Base-by-base conservation (phyloP, 768 basidiomycete genomes). In the Rhizopogon rudus region DNA sequence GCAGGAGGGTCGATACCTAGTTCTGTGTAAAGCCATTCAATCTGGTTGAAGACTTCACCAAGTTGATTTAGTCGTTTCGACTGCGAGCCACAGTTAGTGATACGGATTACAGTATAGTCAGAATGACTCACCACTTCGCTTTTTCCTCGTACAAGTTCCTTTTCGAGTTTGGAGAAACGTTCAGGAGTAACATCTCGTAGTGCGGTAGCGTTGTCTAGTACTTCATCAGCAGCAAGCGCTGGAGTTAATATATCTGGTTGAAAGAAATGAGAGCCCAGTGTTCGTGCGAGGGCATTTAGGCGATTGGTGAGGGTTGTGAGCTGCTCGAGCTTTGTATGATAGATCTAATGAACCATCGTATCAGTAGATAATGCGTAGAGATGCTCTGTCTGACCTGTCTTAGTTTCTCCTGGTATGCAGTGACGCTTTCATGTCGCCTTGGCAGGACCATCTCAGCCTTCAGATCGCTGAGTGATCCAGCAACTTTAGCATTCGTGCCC, bases 11-110 rank as follows among this genome's bases (percentile, higher is more conserved):
- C 55, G 37, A 93, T 81, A 25, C 90, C 93, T 5, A 98, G 82
- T 65, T 96, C 92, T 28, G 82, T 78, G 61, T 92, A 81, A 14
- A 95, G 72, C 81, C 86, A 89, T 66, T 93, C 89, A 35, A 94
- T 85, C 53, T 93, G 88, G 10, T 84, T 70, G 58, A 93, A 83
- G 33, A 81, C 77, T 8, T 73, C 71, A 6, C 84, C 81, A 22
- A 93, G 74, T 52, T 86, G 77, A 48, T 77, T 73, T 35, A 89
- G 75, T 28, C 91, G 84, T 65, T 87, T 88, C 28, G 77, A 71
- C 89, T 91, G 57, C 6, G 45, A 42, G n/a, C 42, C 39, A 39
- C 12, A 5, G 10, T 53, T 56, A 44, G 57, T 49, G 52, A 50
- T 40, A 4, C 4, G 25, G 25, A 25, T 25, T 3, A 49, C 25